Conservation (phyloP, 768 basidiomycete species). For the Termitomyces eurrhizus region DNA sequence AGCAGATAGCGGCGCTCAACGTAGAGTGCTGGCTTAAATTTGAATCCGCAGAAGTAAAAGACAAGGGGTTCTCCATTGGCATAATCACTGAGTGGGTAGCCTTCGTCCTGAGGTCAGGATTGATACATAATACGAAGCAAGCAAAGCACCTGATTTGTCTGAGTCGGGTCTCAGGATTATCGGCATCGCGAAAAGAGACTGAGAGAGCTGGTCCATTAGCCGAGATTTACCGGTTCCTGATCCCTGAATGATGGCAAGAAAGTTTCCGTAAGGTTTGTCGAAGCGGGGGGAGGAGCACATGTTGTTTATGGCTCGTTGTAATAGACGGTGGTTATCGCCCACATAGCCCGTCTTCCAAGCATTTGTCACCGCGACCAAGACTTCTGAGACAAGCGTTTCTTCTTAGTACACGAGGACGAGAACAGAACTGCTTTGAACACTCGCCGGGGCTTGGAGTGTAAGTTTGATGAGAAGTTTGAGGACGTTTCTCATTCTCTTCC, state of each 20-base stretch:
- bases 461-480: too few species aligned
- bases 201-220: slow-evolving; percentile 2
- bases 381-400: too few species aligned
- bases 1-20: background rate
- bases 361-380: too few species aligned
- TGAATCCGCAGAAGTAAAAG: background rate
- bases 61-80: background rate
- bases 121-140: background rate
- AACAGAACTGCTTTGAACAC: too few species aligned
- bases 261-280: background rate
- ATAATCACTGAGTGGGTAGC: background rate
- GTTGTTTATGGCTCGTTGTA: background rate
- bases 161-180: background rate
- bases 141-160: background rate
- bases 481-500: too few species aligned
- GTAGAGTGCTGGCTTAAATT: background rate
- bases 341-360: background rate
- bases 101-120: background rate
- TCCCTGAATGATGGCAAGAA: slow-evolving; percentile 7
- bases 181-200: slow-evolving; percentile 2
- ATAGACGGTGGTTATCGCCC: background rate
- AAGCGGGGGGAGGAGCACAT: too few species aligned
- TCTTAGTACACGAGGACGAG: too few species aligned
- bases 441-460: too few species aligned
- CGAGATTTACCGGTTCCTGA: slow-evolving; percentile 7